These are phyloP conservation scores for Suillus plorans DNA, from an alignment of 768 basidiomycete genomes.

Conservation along the genomic window DNA sequence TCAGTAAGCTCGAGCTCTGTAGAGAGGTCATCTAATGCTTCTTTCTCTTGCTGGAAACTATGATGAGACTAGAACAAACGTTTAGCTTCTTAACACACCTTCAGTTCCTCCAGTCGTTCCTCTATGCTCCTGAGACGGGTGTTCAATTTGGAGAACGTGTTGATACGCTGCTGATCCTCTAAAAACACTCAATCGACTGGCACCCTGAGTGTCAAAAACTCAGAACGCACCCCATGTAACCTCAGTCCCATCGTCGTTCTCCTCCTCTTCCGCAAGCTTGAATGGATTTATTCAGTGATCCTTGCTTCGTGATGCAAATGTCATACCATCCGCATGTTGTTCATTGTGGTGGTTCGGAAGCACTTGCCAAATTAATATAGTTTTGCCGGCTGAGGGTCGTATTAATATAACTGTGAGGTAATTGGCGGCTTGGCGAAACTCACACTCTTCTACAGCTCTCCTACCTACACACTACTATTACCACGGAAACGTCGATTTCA, in stretches of 20 bases:
- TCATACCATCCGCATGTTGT: conserved; percentile 57
- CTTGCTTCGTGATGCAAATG: neutral
- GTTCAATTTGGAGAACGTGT: conserved; percentile 89
- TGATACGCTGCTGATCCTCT: conserved; percentile 91
- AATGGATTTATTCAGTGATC: conserved; percentile 8
- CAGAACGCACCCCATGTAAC: conserved; percentile 76
- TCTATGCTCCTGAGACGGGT: conserved; percentile 70
- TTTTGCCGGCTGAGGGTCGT: neutral
- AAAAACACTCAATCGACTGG: conserved; percentile 4
- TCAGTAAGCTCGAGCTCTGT: conserved; percentile 89
- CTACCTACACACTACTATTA: neutral
- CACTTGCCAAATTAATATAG: neutral
- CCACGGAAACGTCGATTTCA: conserved; percentile 6
- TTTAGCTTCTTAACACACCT: conserved; percentile 45
- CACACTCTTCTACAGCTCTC: neutral
- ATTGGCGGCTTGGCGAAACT: neutral
- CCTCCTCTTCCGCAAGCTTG: conserved; percentile 75
- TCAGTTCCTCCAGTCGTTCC: conserved; percentile 68
- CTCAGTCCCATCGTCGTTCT: conserved; percentile 70
- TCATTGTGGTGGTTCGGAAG: conserved; percentile 26
- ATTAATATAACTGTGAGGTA: neutral
- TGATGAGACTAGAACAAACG: neutral
- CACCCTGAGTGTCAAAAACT: neutral
- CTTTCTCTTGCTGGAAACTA: conserved; percentile 82
- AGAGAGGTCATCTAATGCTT: conserved; percentile 85